Evolutionary conservation across 2,329 filamentous ascomycete genomes (phyloP).

Genomic region (Bipolaris bicolor): DNA sequence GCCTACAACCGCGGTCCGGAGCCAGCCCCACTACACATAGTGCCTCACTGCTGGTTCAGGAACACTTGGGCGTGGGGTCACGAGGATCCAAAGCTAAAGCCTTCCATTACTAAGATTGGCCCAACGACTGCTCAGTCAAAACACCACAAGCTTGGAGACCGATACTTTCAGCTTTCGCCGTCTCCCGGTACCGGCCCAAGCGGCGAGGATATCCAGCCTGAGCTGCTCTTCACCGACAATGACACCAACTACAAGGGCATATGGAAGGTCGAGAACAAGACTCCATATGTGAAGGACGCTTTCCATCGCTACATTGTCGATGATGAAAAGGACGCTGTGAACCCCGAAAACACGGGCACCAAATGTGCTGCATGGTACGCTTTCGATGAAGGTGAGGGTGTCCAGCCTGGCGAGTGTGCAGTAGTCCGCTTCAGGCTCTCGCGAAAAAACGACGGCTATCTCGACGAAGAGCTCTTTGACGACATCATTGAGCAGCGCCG

Average conservation of each 20-base stretch:
- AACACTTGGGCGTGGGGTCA: slow-evolving; percentile 97
- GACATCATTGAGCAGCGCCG: slow-evolving; percentile 84
- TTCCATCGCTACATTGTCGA: slow-evolving; percentile 90
- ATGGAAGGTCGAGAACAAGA: slow-evolving; percentile 75
- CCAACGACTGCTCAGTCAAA: slow-evolving; percentile 75
- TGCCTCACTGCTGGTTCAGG: slow-evolving; percentile 95
- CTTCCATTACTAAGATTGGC: slow-evolving; percentile 70
- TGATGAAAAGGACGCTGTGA: slow-evolving; percentile 78
- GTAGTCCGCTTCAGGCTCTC: slow-evolving; percentile 93
- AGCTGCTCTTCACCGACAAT: slow-evolving; percentile 92
- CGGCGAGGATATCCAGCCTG: slow-evolving; percentile 82
- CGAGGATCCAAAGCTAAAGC: slow-evolving; percentile 77
- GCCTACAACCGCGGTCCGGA: slow-evolving; percentile 95
- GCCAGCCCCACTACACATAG: slow-evolving; percentile 86
- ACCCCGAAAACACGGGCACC: slow-evolving; percentile 79
- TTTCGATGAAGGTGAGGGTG: slow-evolving; percentile 88
- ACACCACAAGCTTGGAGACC: slow-evolving; percentile 79
- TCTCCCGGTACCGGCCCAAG: slow-evolving; percentile 83
- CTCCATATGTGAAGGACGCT: slow-evolving; percentile 90
- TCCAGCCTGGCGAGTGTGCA: slow-evolving; percentile 88
- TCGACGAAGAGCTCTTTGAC: slow-evolving; percentile 93
- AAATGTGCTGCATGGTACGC: slow-evolving; percentile 91
- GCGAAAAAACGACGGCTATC: slow-evolving; percentile 73
- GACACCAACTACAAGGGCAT: slow-evolving; percentile 84
- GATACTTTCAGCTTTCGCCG: slow-evolving; percentile 84